Percentiles rank a stretch among this genome's conserved stretches.
Conservation (phyloP, 805 yeast genomes). For the Geotrichum ghanense region DNA sequence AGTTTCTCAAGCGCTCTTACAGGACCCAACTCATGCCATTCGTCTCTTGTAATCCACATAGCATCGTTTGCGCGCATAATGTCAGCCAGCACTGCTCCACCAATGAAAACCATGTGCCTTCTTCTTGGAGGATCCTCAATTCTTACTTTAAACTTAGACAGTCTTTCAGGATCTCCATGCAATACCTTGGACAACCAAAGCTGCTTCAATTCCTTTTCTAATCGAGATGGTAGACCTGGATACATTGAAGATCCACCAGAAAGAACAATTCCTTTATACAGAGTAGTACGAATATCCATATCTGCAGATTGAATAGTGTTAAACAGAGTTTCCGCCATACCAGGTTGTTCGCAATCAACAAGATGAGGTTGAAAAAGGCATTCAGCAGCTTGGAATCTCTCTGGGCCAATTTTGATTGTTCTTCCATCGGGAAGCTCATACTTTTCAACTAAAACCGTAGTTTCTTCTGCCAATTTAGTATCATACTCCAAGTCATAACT, state of each 20-base stretch:
- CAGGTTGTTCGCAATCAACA: constrained; percentile 94
- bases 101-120: constrained; percentile 96
- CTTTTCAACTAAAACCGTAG: constrained; percentile 86
- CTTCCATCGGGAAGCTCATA: constrained; percentile 97
- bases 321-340: constrained; percentile 86
- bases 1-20: constrained; percentile 72
- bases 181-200: constrained; percentile 87
- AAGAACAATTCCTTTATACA: constrained; percentile 84
- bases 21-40: constrained; percentile 92
- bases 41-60: constrained; percentile 93
- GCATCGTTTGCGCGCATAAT: constrained; percentile 98
- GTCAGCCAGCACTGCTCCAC: constrained; percentile 96
- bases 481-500: constrained; percentile 90
- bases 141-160: constrained; percentile 80
- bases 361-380: constrained; percentile 92
- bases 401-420: constrained; percentile 85
- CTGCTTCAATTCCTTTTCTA: constrained; percentile 93
- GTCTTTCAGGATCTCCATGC: constrained; percentile 73
- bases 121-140: constrained; percentile 99
- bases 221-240: constrained; percentile 92
- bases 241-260: constrained; percentile 99
- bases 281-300: constrained; percentile 79
- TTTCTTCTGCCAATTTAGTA: constrained; percentile 75
- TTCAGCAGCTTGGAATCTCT: constrained; percentile 94
- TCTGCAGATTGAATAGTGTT: constrained; percentile 92